Evolutionary conservation across 768 basidiomycete species (phyloP).

Genomic region (Lyophyllum semitale): DNA sequence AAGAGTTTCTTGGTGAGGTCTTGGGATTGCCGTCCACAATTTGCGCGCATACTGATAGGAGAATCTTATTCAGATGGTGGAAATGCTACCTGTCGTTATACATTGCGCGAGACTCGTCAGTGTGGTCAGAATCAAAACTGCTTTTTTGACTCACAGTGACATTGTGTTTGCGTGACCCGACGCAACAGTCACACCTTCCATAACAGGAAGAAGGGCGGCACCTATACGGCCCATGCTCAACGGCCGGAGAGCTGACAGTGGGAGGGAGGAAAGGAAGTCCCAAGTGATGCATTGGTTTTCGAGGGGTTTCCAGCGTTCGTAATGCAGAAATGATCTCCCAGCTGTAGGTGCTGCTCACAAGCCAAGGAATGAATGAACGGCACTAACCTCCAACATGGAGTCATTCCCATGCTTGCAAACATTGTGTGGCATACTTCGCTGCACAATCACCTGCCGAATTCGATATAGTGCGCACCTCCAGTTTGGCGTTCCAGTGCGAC

Average conservation of each 20-base stretch:
- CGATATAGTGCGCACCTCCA: neutral
- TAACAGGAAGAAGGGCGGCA: neutral
- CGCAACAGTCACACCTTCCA: slow-evolving; percentile 1
- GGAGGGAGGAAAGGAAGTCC: neutral
- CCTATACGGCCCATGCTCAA: too few species aligned
- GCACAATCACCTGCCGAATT: neutral
- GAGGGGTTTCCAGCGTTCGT: neutral
- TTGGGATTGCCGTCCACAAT: neutral
- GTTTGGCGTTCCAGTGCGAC: neutral
- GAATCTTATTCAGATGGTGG: neutral
- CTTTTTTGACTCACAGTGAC: neutral
- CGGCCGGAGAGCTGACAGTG: neutral
- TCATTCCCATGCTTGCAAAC: neutral
- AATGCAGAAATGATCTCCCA: neutral
- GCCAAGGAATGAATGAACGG: neutral
- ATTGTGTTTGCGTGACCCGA: neutral
- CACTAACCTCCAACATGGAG: neutral
- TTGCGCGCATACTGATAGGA: neutral
- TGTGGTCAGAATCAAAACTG: neutral
- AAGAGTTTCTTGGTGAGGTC: neutral
- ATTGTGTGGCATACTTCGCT: neutral
- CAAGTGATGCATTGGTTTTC: neutral
- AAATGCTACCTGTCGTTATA: neutral
- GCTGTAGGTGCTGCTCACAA: neutral
- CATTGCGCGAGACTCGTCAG: neutral